Base-by-base conservation (phyloP, 2,329 filamentous ascomycete species). In the Colletotrichum cereale region DNA sequence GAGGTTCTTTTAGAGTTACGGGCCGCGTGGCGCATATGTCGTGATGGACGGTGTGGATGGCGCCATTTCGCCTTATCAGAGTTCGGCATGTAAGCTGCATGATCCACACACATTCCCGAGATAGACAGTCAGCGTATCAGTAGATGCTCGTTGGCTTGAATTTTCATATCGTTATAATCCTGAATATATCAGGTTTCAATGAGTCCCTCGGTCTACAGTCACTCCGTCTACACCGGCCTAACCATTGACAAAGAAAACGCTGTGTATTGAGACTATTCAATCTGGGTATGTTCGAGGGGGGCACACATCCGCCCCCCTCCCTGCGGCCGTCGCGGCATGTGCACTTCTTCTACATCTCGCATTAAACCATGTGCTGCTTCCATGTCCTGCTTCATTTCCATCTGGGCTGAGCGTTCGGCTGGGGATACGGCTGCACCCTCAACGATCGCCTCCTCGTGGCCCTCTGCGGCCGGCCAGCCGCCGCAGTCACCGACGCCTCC, bases 1-100 rank as follows among this genome's bases (percentile, higher is more conserved):
- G 84, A 79, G 84, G 7, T 83, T 86, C 72, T 86, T 86, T 71
- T 86, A 78, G 61, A 31, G 52, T 58, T 62, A 57, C 6, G 2
- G 34, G 6, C 8, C 34, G n/a, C 2, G n/a, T n/a, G n/a, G n/a
- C n/a, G 18, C 6, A 26, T 2, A 62, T 68, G 68, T 62, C 65
- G 68, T 61, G 58, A 67, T 63, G n/a, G 36, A 14, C n/a, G 42
- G 3, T 5, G 4, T 10, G 29, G 29, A 57, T 68, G 58, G 36
- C 68, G 68, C 50, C 68, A 68, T 71, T 10, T 16, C 3, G 12
- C 21, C 18, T 21, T 5, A 60, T 44, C 38, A n/a, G 7, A 18
- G n/a, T n/a, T 55, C 31, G 34, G 56, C 26, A n/a, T 16, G 10
- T 40, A 8, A 24, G 14, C 26, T 24, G n/a, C 29, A 36, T 34